phyloP scores from a whole-genome alignment of 1,284 basidiomycete genomes.

The Pseudozyma pruni region DNA sequence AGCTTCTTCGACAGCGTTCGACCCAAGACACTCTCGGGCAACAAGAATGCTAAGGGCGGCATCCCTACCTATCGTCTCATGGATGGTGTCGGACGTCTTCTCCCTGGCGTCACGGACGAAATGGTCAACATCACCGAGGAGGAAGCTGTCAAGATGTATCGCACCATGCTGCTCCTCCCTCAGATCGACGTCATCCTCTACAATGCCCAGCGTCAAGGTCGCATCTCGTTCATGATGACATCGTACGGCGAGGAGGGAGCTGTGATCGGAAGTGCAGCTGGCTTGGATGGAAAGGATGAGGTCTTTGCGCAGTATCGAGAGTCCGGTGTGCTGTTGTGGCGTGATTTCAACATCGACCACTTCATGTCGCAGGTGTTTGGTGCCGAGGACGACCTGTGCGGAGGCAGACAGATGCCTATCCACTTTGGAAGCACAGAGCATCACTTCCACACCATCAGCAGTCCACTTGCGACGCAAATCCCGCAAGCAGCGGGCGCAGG shows the following conservation, averaged over 20 bases:
- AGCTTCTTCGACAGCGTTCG: slow-evolving; percentile 55
- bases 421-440: slow-evolving; percentile 85
- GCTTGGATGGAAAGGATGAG: slow-evolving; percentile 83
- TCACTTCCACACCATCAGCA: slow-evolving; percentile 93
- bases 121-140: slow-evolving; percentile 46
- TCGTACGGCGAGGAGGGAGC: slow-evolving; percentile 88
- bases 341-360: slow-evolving; percentile 74
- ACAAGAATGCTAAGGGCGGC: slow-evolving; percentile 42
- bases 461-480: slow-evolving; percentile 92
- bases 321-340: slow-evolving; percentile 87
- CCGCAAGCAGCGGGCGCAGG: slow-evolving; percentile 94
- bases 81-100: slow-evolving; percentile 52
- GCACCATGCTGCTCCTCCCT: slow-evolving; percentile 73
- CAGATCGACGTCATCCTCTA: slow-evolving; percentile 87
- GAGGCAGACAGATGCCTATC: slow-evolving; percentile 65
- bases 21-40: slow-evolving; percentile 44
- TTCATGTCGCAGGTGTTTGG: slow-evolving; percentile 61
- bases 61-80: slow-evolving; percentile 61
- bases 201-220: slow-evolving; percentile 91
- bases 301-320: slow-evolving; percentile 72
- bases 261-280: slow-evolving; percentile 88
- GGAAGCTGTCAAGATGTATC: slow-evolving; percentile 59
- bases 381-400: slow-evolving; percentile 53
- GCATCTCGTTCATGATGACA: slow-evolving; percentile 88
- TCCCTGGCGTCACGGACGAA: slow-evolving; percentile 54